A percentile compares a stretch with the other conserved stretches of the same genome.
phyloP scores from a whole-genome alignment of 768 basidiomycete species.

The Lepiota subincarnata region DNA sequence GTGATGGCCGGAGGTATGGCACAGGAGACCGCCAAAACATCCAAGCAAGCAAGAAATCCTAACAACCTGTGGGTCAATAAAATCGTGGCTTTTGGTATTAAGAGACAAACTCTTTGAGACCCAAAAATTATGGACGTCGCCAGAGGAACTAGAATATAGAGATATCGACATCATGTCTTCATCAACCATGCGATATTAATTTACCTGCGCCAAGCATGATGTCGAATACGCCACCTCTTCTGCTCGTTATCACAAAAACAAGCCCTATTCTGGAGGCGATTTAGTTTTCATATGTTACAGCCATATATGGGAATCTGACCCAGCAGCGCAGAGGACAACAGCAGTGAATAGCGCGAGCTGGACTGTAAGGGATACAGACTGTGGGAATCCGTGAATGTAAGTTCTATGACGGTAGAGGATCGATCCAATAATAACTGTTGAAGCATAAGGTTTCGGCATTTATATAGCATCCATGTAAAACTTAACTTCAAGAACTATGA shows the following conservation, averaged over 20 bases:
- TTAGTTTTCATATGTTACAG: too few relatives aligned
- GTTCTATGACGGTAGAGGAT: slow-evolving; percentile 1
- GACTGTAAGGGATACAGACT: slow-evolving; percentile 1
- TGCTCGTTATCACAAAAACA: background rate
- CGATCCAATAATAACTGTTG: background rate
- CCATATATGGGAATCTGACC: background rate
- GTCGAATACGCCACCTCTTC: slow-evolving; percentile 1
- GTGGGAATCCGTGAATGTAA: background rate
- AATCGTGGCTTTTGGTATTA: background rate
- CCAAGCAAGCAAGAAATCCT: slow-evolving; percentile 6
- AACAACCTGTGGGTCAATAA: background rate
- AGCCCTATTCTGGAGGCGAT: background rate
- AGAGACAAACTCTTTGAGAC: slow-evolving; percentile 2
- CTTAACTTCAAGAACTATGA: slow-evolving; percentile 3
- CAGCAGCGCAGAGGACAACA: background rate
- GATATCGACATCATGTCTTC: background rate
- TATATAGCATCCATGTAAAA: too few relatives aligned
- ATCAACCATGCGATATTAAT: background rate
- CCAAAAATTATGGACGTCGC: slow-evolving; percentile 3
- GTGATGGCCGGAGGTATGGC: background rate
- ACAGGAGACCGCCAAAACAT: background rate
- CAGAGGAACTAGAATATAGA: background rate
- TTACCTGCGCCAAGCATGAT: slow-evolving; percentile 1
- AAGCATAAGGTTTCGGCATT: background rate
- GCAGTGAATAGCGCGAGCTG: slow-evolving; percentile 1